phyloP scores from a whole-genome alignment of 345 rosid genomes.

The Eucalyptus pumila region DNA sequence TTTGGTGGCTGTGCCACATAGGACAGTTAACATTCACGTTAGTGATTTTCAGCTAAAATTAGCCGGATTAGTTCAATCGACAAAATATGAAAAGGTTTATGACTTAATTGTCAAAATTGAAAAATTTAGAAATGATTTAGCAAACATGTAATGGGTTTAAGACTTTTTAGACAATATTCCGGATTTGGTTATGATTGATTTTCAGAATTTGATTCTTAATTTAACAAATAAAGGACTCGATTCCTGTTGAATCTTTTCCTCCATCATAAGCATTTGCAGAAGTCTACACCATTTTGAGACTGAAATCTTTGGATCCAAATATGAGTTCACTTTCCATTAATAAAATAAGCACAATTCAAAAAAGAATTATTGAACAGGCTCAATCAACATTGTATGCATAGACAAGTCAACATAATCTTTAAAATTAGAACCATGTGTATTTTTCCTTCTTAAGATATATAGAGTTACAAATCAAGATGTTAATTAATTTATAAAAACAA shows the following conservation, averaged over 20 bases:
- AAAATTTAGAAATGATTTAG: fast-evolving
- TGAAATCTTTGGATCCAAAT: not conserved
- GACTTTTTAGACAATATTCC: not conserved
- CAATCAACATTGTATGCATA: not conserved
- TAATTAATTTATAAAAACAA: not conserved
- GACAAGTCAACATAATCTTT: not conserved
- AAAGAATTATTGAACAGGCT: not conserved
- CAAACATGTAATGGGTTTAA: no score
- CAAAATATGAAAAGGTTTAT: no score
- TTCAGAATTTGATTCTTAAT: not conserved
- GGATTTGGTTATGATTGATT: not conserved
- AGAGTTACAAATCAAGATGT: not conserved
- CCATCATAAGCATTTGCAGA: not conserved
- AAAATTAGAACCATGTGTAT: not conserved
- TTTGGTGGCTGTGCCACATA: fast-evolving
- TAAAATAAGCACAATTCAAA: not conserved
- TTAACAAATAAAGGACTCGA: not conserved
- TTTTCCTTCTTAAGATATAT: not conserved
- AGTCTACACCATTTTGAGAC: not conserved
- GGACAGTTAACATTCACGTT: fast-evolving
- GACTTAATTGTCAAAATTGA: no score
- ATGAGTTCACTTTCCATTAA: not conserved
- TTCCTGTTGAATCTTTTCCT: not conserved
- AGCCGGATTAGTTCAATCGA: fast-evolving
- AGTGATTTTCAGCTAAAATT: no score